A percentile compares a stretch with the other conserved stretches of the same genome.
Conservation (phyloP, 1,284 basidiomycete genomes). For the Pseudozyma tsukubaensis region DNA sequence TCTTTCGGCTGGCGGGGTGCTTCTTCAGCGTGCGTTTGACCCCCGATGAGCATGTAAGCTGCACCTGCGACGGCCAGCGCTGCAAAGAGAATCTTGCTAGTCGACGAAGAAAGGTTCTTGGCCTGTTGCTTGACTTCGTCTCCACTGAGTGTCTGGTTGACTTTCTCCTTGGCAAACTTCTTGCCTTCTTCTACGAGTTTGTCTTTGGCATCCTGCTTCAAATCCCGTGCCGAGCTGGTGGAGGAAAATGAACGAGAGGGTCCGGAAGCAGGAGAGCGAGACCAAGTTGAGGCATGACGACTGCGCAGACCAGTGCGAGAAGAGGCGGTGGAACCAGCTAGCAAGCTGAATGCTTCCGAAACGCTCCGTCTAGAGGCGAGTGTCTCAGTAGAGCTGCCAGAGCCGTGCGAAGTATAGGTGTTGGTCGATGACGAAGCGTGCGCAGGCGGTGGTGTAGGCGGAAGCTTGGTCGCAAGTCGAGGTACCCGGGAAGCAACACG, state of each 20-base stretch:
- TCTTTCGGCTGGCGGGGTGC: slow-evolving; percentile 7
- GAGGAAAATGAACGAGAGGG: slow-evolving; percentile 12
- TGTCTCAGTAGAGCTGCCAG: not conserved
- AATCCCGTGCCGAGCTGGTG: slow-evolving; percentile 8
- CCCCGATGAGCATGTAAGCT: slow-evolving; percentile 27
- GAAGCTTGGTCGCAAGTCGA: slow-evolving; percentile 23
- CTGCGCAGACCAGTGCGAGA: slow-evolving; percentile 28
- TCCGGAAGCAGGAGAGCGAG: not conserved
- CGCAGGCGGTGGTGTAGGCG: not conserved
- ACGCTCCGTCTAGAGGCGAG: slow-evolving; percentile 26
- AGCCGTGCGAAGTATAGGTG: not conserved
- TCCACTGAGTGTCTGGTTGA: slow-evolving; percentile 9
- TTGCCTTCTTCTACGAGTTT: slow-evolving; percentile 35
- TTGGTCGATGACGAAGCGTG: not conserved
- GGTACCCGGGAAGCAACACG: slow-evolving; percentile 40
- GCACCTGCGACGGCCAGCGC: slow-evolving; percentile 28
- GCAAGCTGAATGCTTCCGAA: slow-evolving; percentile 27
- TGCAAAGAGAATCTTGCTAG: slow-evolving; percentile 33
- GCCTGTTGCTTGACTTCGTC: slow-evolving; percentile 28
- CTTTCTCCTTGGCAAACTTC: slow-evolving; percentile 28
- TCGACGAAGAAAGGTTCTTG: slow-evolving; percentile 18
- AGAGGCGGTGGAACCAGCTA: slow-evolving; percentile 35
- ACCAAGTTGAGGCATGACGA: slow-evolving; percentile 27
- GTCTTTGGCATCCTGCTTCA: slow-evolving; percentile 31
- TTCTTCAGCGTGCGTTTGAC: slow-evolving; percentile 28